Evolutionary conservation across 352 stramenopile species (phyloP), one percentile per base, ranked within the genome.

Genomic region (Salisapilia sapeloensis): DNA sequence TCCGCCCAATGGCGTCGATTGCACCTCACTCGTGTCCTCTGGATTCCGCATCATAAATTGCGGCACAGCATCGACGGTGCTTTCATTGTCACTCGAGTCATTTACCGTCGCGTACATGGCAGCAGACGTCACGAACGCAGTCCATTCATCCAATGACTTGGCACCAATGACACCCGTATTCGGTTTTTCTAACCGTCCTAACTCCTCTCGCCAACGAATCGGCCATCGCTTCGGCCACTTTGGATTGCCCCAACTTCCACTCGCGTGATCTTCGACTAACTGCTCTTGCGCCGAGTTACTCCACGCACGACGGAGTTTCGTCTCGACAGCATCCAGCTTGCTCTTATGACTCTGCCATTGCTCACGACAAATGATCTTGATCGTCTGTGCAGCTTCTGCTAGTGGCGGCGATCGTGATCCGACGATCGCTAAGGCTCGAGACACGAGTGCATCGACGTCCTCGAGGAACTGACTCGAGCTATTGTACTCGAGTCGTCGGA

Each of bases 131-230:
- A 84, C 60, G 44, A 79, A 71, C n/a, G 59, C 53, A 23, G 60
- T 75, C 75, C 75, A 90, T 38, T 85, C 75, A 2, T 72, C 45
- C 6, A 90, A 34, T 6, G 75, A 79, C 15, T 56, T 57, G 11
- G 75, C 38, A 17, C 85, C 75, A 10, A 86, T 40, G 1, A 45
- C 50, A 2, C 62, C 48, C 40, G 79, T 83, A 15, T 56, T 61
- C 31, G 50, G 63, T 26, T 81, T 64, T 30, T 80, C 66, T 20
- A 76, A 75, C 12, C 53, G 50, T 6, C 66, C 69, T 38, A 67
- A 86, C 41, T 90, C 75, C 36, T 81, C 55, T 33, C 75, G 57
- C 75, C 75, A 90, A 35, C 47, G 57, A 39, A 86, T 42, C 16
- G 65, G 61, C 40, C 40, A 47, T 13, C 24, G 19, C 28, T n/a